A percentile compares a stretch with the other conserved stretches of the same genome.
These are phyloP conservation scores for Tetratostichococcus sp. DNA, from an alignment of 139 green algal species.

Conservation along the genomic window DNA sequence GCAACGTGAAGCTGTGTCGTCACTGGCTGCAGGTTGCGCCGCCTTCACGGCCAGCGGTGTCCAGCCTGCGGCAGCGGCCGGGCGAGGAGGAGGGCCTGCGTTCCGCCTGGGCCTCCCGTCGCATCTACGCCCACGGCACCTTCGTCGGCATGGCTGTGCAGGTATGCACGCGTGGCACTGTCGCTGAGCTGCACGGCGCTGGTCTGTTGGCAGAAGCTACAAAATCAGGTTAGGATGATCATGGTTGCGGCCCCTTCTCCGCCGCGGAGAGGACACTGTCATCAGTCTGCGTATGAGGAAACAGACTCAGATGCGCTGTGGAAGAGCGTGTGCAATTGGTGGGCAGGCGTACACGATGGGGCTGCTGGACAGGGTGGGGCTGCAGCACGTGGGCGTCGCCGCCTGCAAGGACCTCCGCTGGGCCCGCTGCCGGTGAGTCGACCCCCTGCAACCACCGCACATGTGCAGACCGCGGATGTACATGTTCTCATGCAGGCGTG, in stretches of 20 bases:
- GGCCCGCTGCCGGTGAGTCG: neutral
- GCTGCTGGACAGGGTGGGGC: slow-evolving; percentile 27
- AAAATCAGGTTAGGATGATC: too few relatives aligned
- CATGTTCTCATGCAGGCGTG: too few relatives aligned
- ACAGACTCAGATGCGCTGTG: too few relatives aligned
- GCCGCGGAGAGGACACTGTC: too few relatives aligned
- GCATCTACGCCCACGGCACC: slow-evolving; percentile 40
- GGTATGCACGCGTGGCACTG: neutral
- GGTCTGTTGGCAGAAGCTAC: too few relatives aligned
- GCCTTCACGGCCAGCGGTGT: slow-evolving; percentile 1
- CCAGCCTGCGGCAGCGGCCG: slow-evolving; percentile 9
- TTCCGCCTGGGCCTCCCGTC: slow-evolving; percentile 24
- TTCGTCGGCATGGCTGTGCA: slow-evolving; percentile 49
- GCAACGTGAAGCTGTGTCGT: too few relatives aligned
- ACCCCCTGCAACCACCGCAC: too few relatives aligned
- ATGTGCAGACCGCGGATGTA: too few relatives aligned
- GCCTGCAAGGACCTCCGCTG: slow-evolving; percentile 27
- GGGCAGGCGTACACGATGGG: slow-evolving; percentile 29
- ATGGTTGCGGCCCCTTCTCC: too few relatives aligned
- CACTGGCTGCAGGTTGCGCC: neutral
- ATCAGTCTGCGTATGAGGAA: too few relatives aligned
- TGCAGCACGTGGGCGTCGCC: slow-evolving; percentile 26
- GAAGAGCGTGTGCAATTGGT: too few relatives aligned
- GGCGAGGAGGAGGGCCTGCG: slow-evolving; percentile 20
- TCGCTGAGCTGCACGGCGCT: neutral